Conservation (phyloP, 108 stramenopile species). For the Nannochloropsis gaditana region DNA sequence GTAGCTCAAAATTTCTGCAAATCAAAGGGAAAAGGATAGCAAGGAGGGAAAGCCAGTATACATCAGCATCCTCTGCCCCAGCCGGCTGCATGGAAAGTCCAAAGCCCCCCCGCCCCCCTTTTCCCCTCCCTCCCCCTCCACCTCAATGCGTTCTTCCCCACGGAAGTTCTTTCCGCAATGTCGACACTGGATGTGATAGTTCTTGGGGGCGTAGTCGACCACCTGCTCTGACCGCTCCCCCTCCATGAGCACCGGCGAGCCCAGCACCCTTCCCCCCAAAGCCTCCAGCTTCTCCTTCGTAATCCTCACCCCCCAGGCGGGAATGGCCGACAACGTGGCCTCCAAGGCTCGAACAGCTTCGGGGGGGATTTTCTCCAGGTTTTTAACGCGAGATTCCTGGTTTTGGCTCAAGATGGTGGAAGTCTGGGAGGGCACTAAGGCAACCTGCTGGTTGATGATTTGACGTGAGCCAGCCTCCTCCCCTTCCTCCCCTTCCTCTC, state of each 20-base stretch:
- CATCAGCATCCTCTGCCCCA: not conserved
- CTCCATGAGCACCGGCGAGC: not conserved
- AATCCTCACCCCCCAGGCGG: constrained; percentile 11
- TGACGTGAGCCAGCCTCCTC: not conserved
- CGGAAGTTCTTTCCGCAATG: not conserved
- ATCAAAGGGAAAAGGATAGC: not conserved
- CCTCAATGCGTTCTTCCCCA: constrained; percentile 15
- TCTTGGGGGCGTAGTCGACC: not conserved
- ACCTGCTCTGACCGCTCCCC: not conserved
- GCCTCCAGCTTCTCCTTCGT: constrained; percentile 13
- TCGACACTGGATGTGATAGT: not conserved
- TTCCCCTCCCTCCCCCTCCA: not conserved
- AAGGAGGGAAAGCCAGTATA: not conserved
- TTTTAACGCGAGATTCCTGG: not conserved
- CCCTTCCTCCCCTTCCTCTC: not conserved
- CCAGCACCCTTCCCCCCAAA: not conserved
- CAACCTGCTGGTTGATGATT: constrained; percentile 10
- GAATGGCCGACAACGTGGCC: not conserved
- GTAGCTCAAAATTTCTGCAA: not conserved
- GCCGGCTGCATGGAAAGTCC: not conserved
- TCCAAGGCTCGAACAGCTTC: constrained; percentile 19
- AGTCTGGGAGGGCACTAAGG: not conserved
- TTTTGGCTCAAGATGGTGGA: not conserved
- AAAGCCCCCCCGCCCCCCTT: not conserved
- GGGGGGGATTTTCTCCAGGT: not conserved